Evolutionary conservation across 805 yeast genomes (phyloP).

Genomic region (Kodamaea fukazawae): DNA sequence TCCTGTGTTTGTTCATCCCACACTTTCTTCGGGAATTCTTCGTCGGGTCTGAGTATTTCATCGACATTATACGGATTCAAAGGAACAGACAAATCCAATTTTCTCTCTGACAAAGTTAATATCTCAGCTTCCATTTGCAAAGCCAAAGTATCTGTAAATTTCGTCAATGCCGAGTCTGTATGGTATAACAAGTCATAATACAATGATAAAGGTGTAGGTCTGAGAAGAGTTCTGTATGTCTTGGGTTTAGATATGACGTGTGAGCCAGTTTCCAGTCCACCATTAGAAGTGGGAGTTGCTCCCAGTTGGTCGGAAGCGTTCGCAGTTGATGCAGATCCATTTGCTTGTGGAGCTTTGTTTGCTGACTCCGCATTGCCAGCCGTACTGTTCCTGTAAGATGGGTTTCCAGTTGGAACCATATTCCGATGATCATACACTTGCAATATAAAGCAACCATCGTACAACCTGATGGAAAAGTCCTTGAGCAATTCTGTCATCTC

Average conservation of each 20-base stretch:
- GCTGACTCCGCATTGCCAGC: neutral
- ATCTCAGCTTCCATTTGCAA: slow-evolving; percentile 87
- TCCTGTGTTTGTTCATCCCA: slow-evolving; percentile 37
- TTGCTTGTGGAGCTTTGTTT: neutral
- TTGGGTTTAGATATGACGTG: slow-evolving; percentile 49
- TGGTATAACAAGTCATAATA: slow-evolving; percentile 84
- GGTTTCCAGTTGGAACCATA: slow-evolving; percentile 21
- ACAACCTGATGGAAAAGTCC: slow-evolving; percentile 79
- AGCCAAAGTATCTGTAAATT: slow-evolving; percentile 76
- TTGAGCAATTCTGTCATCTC: slow-evolving; percentile 85
- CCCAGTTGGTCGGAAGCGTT: slow-evolving; percentile 7
- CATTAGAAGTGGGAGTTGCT: neutral
- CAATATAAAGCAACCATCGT: slow-evolving; percentile 86
- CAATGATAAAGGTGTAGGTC: slow-evolving; percentile 76
- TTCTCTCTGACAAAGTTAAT: slow-evolving; percentile 71
- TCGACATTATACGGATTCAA: slow-evolving; percentile 60
- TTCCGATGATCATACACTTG: slow-evolving; percentile 85
- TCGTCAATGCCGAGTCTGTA: slow-evolving; percentile 70
- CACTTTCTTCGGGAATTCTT: slow-evolving; percentile 45
- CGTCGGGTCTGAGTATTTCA: slow-evolving; percentile 47
- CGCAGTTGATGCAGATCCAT: slow-evolving; percentile 8
- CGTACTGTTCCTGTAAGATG: neutral
- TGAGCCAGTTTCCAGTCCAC: neutral
- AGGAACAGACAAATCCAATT: slow-evolving; percentile 71
- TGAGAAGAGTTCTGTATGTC: slow-evolving; percentile 70